Evolutionary conservation across 441 rosid species (phyloP).

Genomic region (Erodium moschatum): DNA sequence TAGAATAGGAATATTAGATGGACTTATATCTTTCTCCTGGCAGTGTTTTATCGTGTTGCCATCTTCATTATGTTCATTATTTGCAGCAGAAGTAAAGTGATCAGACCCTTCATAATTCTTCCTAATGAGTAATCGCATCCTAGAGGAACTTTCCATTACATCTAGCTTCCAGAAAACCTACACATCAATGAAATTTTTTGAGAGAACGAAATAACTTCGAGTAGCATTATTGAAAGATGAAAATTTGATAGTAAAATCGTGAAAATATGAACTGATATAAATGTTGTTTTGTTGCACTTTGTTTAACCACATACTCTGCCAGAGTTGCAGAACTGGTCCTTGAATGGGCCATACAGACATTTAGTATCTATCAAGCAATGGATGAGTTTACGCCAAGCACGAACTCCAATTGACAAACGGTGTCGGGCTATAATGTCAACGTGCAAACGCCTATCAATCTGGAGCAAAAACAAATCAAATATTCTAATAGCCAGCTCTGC

Average conservation of each 20-base stretch:
- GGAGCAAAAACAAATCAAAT: conserved; percentile 11
- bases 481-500: background rate
- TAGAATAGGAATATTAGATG: conserved; percentile 63
- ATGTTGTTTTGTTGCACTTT: too few species aligned
- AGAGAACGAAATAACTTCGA: background rate
- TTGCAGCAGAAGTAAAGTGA: conserved; percentile 94
- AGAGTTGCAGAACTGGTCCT: conserved; percentile 42
- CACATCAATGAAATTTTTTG: conserved; percentile 16
- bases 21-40: conserved; percentile 41
- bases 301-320: conserved; percentile 52
- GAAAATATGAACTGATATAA: too few species aligned
- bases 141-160: conserved; percentile 85
- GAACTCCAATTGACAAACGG: conserved; percentile 57
- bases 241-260: too few species aligned
- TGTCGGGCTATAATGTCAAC: conserved; percentile 57
- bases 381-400: conserved; percentile 87
- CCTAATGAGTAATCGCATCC: conserved; percentile 89
- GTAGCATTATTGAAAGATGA: background rate
- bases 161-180: conserved; percentile 97
- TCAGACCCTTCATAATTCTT: conserved; percentile 74
- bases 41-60: conserved; percentile 36
- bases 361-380: conserved; percentile 76
- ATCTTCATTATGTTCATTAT: conserved; percentile 57
- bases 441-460: conserved; percentile 92
- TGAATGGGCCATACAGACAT: conserved; percentile 80